Conservation (phyloP, 2,329 filamentous ascomycete genomes). For the Apiospora saccharicola region DNA sequence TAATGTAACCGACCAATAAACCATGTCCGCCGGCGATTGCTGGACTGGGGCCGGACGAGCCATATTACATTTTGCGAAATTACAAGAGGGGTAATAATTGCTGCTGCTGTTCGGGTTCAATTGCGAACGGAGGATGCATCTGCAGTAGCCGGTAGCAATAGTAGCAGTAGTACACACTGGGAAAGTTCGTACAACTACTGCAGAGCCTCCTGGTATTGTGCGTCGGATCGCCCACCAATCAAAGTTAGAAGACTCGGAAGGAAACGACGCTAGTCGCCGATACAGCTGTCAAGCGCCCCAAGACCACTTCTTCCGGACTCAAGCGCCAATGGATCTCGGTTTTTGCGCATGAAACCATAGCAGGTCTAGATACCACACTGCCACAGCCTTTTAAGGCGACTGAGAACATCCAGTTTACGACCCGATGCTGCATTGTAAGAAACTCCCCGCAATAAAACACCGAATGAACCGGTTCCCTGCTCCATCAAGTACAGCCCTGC, state of each 20-base stretch:
- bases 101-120: not conserved
- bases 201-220: constrained; percentile 6
- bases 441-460: constrained; percentile 12
- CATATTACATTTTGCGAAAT: constrained; percentile 4
- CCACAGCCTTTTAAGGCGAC: constrained; percentile 2
- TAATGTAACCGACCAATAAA: constrained; percentile 8
- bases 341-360: not conserved
- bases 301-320: not conserved
- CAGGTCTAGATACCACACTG: not conserved
- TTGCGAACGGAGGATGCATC: not conserved
- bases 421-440: not conserved
- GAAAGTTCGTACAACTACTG: constrained; percentile 11
- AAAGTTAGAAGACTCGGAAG: constrained; percentile 12
- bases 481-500: not conserved
- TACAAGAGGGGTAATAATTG: constrained; percentile 10
- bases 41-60: not conserved
- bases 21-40: not conserved
- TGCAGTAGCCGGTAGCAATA: not conserved
- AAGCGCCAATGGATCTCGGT: not conserved
- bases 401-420: constrained; percentile 2
- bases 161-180: not conserved
- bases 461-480: constrained; percentile 8
- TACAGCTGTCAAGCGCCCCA: not conserved
- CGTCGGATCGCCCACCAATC: not conserved
- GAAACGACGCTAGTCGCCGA: constrained; percentile 2